Evolutionary conservation across 371 early-diverging fungal genomes (phyloP).

Genomic region (Fennellomyces sp.): DNA sequence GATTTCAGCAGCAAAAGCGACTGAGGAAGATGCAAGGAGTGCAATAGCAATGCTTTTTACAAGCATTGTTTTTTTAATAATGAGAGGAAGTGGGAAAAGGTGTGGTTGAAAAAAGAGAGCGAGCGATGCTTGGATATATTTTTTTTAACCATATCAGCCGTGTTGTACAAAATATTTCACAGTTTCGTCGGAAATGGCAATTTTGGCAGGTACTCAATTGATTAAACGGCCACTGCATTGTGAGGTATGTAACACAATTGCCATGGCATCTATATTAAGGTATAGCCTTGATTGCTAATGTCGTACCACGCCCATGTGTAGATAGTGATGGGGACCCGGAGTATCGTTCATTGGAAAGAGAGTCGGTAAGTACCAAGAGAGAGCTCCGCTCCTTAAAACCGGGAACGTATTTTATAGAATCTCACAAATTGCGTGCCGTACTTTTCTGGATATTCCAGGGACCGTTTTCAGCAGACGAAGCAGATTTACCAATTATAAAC

Average conservation of each 20-base stretch:
- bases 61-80: neutral
- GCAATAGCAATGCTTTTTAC: neutral
- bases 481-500: no score
- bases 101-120: neutral
- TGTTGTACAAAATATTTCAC: neutral
- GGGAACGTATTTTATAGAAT: no score
- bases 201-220: neutral
- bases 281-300: constrained; percentile 1
- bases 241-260: neutral
- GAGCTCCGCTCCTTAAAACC: no score
- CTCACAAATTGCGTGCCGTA: no score
- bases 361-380: no score
- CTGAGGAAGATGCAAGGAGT: neutral
- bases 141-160: neutral
- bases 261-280: neutral
- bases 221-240: no score
- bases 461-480: no score
- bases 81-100: neutral
- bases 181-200: neutral
- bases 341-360: no score
- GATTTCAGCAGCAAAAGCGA: no score
- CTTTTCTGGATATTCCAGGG: no score
- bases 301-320: neutral
- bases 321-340: no score
- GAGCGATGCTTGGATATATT: neutral